Conservation (phyloP, 2,329 filamentous ascomycete species). For the Stachybotrys elegans region DNA sequence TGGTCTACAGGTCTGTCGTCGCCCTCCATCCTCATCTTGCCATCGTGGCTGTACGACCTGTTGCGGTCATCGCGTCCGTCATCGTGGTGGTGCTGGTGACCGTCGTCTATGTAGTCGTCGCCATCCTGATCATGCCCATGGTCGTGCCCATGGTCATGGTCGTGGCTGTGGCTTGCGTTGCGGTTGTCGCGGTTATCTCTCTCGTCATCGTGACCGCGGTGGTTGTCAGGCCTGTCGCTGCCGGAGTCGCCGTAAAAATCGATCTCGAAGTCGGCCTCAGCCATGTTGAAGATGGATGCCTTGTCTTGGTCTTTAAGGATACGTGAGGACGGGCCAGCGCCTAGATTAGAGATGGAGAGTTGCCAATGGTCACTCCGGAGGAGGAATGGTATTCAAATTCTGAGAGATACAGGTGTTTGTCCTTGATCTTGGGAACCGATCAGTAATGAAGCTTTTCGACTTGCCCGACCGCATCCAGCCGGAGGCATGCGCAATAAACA, state of each 20-base stretch:
- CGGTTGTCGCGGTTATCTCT: slow-evolving; percentile 17
- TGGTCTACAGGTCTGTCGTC: slow-evolving; percentile 56
- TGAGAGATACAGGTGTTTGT: slow-evolving; percentile 20
- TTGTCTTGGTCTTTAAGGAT: too few species aligned
- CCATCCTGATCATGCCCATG: slow-evolving; percentile 28
- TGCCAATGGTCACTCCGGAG: slow-evolving; percentile 8
- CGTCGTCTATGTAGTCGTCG: slow-evolving; percentile 29
- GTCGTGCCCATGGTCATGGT: slow-evolving; percentile 34
- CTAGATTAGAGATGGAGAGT: slow-evolving; percentile 9
- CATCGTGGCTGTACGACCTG: slow-evolving; percentile 38
- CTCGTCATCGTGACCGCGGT: slow-evolving; percentile 17
- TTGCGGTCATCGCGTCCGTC: slow-evolving; percentile 26
- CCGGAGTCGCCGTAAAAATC: slow-evolving; percentile 63
- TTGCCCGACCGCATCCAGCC: neutral
- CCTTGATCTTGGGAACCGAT: slow-evolving; percentile 16
- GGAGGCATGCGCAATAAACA: neutral
- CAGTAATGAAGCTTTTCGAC: slow-evolving; percentile 19
- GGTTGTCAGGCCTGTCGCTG: slow-evolving; percentile 36
- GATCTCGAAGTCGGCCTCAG: slow-evolving; percentile 68
- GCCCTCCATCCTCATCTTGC: slow-evolving; percentile 56
- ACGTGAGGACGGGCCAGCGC: slow-evolving; percentile 11
- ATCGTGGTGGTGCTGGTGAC: slow-evolving; percentile 34
- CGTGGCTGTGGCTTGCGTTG: neutral
- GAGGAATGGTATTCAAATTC: slow-evolving; percentile 20
- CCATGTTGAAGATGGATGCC: slow-evolving; percentile 49